These are phyloP conservation scores for Urostyla sp. DNA, from an alignment of 73 alveolate species.

Conservation along the genomic window DNA sequence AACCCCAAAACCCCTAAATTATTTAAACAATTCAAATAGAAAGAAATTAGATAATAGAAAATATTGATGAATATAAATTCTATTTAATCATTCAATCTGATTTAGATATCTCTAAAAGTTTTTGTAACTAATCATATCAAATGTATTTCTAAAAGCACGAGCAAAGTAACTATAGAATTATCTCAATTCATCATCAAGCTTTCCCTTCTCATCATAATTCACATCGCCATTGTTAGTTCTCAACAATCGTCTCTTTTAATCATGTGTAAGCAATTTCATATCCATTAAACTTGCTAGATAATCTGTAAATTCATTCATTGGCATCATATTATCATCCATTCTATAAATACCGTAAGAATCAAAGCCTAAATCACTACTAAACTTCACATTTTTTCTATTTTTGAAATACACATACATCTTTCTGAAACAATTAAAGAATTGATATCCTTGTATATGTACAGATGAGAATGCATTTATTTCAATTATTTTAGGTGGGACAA, in stretches of 20 bases:
- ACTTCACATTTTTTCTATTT: slow-evolving; percentile 24
- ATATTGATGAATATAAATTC: too few relatives aligned
- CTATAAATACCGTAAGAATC: slow-evolving; percentile 46
- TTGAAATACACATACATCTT: slow-evolving; percentile 22
- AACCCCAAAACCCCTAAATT: too few relatives aligned
- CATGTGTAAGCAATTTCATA: slow-evolving; percentile 33
- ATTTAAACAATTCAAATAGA: too few relatives aligned
- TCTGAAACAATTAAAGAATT: not conserved
- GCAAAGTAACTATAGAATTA: slow-evolving; percentile 24
- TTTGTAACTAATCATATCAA: slow-evolving; percentile 29
- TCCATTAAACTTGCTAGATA: slow-evolving; percentile 2
- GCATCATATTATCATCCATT: slow-evolving; percentile 50
- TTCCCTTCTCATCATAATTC: slow-evolving; percentile 9
- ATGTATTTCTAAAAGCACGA: slow-evolving; percentile 1
- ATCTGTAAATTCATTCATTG: slow-evolving; percentile 15
- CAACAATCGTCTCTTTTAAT: slow-evolving; percentile 22
- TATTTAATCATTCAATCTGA: too few relatives aligned
- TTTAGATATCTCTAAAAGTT: slow-evolving; percentile 13
- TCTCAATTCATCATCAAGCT: not conserved
- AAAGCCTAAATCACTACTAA: slow-evolving; percentile 45
- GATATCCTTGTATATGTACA: not conserved
- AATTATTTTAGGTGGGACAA: slow-evolving; percentile 26
- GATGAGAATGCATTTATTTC: slow-evolving; percentile 12
- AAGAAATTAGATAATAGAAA: too few relatives aligned
- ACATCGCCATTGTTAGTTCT: slow-evolving; percentile 27